A percentile compares a stretch with the other conserved stretches of the same genome.
phyloP scores from a whole-genome alignment of 257 asterid genomes.

The Solanum etuberosum region DNA sequence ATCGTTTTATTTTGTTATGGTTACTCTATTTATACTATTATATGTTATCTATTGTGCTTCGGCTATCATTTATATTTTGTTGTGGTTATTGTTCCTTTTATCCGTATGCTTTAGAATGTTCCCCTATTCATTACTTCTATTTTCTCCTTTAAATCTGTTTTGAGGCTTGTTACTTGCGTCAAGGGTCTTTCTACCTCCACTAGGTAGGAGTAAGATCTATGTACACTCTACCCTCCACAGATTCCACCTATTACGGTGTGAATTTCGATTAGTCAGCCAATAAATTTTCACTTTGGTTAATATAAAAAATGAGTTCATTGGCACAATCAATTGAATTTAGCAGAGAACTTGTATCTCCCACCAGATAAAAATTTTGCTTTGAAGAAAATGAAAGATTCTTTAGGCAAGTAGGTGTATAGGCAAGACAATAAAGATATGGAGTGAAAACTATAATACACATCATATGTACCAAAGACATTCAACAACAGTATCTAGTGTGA shows the following conservation, averaged over 20 bases:
- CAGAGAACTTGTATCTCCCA: not conserved
- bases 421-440: not conserved
- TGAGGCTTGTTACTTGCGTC: not conserved
- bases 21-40: too few relatives aligned
- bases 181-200: not conserved
- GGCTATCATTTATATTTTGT: not conserved
- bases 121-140: not conserved
- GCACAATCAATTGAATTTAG: not conserved
- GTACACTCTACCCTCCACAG: not conserved
- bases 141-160: not conserved
- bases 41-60: too few relatives aligned
- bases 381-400: not conserved
- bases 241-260: not conserved
- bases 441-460: not conserved
- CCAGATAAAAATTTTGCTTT: not conserved
- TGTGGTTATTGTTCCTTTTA: not conserved
- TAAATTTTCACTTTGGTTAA: not conserved
- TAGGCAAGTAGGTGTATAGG: not conserved
- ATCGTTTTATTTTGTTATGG: too few relatives aligned
- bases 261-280: not conserved
- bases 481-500: not conserved
- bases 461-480: constrained; percentile 4
- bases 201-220: not conserved
- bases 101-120: not conserved
- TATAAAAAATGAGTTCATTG: not conserved